phyloP scores from a whole-genome alignment of 2,329 filamentous ascomycete species.

The Xylaria sp. region DNA sequence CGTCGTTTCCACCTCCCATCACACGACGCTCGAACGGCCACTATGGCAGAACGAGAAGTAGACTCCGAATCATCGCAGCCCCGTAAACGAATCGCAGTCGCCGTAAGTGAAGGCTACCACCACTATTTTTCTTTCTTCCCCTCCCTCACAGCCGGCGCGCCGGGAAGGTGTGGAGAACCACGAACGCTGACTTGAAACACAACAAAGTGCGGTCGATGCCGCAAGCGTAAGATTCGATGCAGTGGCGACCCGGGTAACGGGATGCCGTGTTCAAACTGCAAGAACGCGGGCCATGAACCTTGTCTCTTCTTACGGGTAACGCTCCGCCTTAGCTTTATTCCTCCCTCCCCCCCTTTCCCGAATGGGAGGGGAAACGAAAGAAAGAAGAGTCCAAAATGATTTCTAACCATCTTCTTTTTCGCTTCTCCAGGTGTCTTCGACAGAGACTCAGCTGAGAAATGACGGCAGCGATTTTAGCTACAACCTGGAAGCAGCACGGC shows the following conservation, averaged over 20 bases:
- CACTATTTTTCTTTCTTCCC: constrained; percentile 5
- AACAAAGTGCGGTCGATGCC: constrained; percentile 79
- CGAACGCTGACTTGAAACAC: constrained; percentile 23
- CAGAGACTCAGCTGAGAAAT: constrained; percentile 40
- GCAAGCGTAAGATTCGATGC: constrained; percentile 93
- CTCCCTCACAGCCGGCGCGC: not conserved
- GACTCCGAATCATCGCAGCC: constrained; percentile 50
- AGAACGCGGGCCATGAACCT: constrained; percentile 66
- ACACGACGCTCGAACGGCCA: constrained; percentile 41
- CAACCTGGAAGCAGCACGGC: constrained; percentile 40
- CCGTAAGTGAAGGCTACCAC: constrained; percentile 47
- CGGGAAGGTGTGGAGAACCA: not conserved
- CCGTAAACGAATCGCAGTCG: constrained; percentile 62
- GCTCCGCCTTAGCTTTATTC: constrained; percentile 9
- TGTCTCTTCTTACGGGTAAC: constrained; percentile 82
- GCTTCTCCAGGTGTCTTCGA: constrained; percentile 41
- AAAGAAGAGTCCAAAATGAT: constrained; percentile 1
- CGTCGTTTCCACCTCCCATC: constrained; percentile 43
- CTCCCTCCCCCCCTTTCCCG: no score
- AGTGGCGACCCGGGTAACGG: constrained; percentile 81
- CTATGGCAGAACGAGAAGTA: constrained; percentile 45
- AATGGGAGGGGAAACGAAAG: constrained; percentile 1
- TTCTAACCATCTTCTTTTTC: constrained; percentile 21
- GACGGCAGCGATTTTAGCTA: constrained; percentile 41
- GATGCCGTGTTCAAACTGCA: constrained; percentile 82